A percentile compares a stretch with the other conserved stretches of the same genome.
phyloP scores from a whole-genome alignment of 2,329 filamentous ascomycete species.

The Diplodia sapinea region DNA sequence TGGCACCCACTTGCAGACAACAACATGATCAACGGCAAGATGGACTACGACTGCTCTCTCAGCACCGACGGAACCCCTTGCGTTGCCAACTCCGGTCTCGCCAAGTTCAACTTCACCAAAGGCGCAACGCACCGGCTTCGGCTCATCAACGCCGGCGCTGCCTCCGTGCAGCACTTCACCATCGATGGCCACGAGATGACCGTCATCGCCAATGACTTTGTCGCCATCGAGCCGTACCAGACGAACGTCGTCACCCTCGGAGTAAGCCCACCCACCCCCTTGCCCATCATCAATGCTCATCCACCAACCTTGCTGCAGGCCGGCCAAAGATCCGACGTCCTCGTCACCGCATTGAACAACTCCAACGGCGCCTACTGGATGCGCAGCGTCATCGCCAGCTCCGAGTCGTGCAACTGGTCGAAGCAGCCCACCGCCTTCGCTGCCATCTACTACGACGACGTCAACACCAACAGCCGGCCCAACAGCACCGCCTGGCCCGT shows the following conservation, averaged over 20 bases:
- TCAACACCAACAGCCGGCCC: constrained; percentile 58
- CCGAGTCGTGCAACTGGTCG: not conserved
- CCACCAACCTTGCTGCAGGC: constrained; percentile 34
- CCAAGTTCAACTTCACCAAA: constrained; percentile 48
- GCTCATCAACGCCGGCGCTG: constrained; percentile 51
- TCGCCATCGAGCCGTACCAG: constrained; percentile 51
- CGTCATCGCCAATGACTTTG: constrained; percentile 52
- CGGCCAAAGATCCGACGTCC: constrained; percentile 51
- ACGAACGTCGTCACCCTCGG: constrained; percentile 48
- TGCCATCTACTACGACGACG: constrained; percentile 68
- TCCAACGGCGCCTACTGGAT: constrained; percentile 46
- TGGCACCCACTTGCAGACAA: constrained; percentile 36
- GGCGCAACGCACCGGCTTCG: constrained; percentile 52
- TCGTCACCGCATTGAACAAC: constrained; percentile 43
- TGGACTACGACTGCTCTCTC: constrained; percentile 40
- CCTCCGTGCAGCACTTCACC: constrained; percentile 50
- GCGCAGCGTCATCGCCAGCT: constrained; percentile 39
- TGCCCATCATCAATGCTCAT: not conserved
- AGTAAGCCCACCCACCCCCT: not conserved
- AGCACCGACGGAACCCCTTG: constrained; percentile 36
- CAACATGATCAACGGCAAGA: constrained; percentile 40
- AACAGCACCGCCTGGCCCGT: not conserved
- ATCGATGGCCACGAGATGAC: constrained; percentile 53
- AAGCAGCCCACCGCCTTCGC: constrained; percentile 51
- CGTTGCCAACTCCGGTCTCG: constrained; percentile 35